Conservation (phyloP, 2,329 filamentous ascomycete genomes). For the Fusarium algeriense region DNA sequence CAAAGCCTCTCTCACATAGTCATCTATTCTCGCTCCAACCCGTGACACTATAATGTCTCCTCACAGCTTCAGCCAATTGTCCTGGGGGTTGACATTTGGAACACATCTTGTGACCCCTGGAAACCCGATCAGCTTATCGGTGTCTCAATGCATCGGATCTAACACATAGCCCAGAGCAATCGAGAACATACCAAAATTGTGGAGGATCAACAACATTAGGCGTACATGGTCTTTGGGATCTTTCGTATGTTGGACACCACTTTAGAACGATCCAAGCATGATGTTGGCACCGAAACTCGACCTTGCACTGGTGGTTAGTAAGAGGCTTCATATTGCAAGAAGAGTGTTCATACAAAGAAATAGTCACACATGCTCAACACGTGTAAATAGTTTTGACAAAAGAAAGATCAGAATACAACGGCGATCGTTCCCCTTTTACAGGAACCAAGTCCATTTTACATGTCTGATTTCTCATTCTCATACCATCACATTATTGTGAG, state of each 20-base stretch:
- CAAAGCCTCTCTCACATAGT: background rate
- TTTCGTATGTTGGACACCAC: constrained; percentile 43
- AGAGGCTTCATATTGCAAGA: background rate
- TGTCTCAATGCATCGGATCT: background rate
- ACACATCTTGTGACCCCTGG: constrained; percentile 36
- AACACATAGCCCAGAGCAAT: background rate
- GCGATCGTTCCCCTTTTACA: constrained; percentile 19
- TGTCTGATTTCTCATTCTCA: constrained; percentile 11
- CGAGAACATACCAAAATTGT: constrained; percentile 40
- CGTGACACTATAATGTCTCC: constrained; percentile 29
- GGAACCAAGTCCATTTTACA: background rate
- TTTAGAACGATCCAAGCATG: constrained; percentile 44
- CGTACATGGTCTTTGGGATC: constrained; percentile 39
- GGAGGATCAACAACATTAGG: constrained; percentile 43
- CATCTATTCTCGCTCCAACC: constrained; percentile 1
- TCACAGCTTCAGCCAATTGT: constrained; percentile 36
- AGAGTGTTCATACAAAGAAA: constrained; percentile 36
- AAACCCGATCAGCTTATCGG: constrained; percentile 7
- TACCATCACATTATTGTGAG: constrained; percentile 6
- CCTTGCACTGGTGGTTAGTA: constrained; percentile 23
- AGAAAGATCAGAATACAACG: background rate
- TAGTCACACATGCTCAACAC: constrained; percentile 41
- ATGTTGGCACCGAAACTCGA: constrained; percentile 44
- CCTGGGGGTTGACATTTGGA: constrained; percentile 40
- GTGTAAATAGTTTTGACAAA: constrained; percentile 1